Base-by-base conservation (phyloP, 2,329 filamentous ascomycete species). In the Colletotrichum sp. region DNA sequence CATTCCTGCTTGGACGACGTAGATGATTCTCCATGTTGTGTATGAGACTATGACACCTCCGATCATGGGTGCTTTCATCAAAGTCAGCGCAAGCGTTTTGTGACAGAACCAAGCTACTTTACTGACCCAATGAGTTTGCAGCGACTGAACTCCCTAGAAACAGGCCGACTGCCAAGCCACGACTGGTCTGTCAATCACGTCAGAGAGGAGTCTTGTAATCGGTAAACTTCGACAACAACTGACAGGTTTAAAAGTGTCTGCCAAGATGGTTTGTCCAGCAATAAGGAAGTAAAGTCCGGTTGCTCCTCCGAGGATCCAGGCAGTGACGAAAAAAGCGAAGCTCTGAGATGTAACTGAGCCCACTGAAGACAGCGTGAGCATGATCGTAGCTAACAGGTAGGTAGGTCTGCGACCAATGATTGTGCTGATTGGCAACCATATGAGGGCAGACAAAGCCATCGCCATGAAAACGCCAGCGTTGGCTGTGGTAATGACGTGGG, bases 381-480 rank as follows among this genome's bases (percentile, higher is more conserved):
- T 26, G 55, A 58, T 58, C 0, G 55, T 58, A 18, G 55, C 55
- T 21, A 58, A 12, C 0, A 58, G 55, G 28, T 58, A 58, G 55
- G 55, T 28, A 28, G 21, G 21, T 4, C 55, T 58, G 24, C 55
- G 55, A 18, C 75, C 75, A 8, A 77, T 34, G 15, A 77, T 55
- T 4, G 57, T 90, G 78, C 93, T 94, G 75, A 95, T 85, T 0
- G 94, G 94, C 0, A 94, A 94, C 90, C 93, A 96, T 68, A 95
- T 89, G 9, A 92, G 89, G 2, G 94, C 92, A 15, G 89, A 91
- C 5, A 95, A 72, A 0, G 93, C 94, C 94, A 96, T 96, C 79
- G 93, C 92, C 6, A 93, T 83, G 86, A 95, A 89, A 79, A 95
- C 95, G 18, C 93, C 84, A 0, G 94, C 94, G 84, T 96, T 96